Evolutionary conservation across 305 asterid genomes (phyloP).

Genomic region (Rubia peregrina): DNA sequence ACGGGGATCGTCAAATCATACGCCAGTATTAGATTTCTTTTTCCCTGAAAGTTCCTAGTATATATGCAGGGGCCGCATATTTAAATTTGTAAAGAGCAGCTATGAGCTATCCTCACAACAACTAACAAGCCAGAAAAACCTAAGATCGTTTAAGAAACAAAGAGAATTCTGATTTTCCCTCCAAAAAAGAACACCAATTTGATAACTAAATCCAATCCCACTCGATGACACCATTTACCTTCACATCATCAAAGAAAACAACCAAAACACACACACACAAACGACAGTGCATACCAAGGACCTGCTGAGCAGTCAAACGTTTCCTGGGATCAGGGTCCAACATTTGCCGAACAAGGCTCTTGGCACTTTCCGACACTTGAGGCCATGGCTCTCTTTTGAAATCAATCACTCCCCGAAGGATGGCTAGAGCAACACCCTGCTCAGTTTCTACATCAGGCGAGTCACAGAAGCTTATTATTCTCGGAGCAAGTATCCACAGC

Average conservation of each 20-base stretch:
- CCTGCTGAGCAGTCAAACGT: constrained; percentile 94
- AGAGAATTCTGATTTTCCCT: background rate
- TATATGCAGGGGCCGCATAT: background rate
- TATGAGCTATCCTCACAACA: background rate
- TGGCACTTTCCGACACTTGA: constrained; percentile 81
- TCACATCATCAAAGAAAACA: background rate
- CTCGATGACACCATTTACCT: background rate
- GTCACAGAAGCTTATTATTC: background rate
- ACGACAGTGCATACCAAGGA: constrained; percentile 61
- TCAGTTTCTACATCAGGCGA: constrained; percentile 60
- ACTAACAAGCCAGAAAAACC: background rate
- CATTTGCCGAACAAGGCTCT: constrained; percentile 88
- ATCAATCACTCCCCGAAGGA: constrained; percentile 76
- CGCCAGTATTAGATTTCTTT: background rate
- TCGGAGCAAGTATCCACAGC: background rate
- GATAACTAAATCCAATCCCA: background rate
- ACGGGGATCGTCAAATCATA: background rate
- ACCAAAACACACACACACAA: background rate
- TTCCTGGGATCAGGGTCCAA: constrained; percentile 75
- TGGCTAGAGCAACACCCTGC: constrained; percentile 94
- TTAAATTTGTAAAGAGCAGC: background rate
- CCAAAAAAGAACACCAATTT: background rate
- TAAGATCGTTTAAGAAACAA: background rate
- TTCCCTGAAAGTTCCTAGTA: background rate
- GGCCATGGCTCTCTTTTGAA: constrained; percentile 98